Percentiles rank a stretch among this genome's conserved stretches.
phyloP scores from a whole-genome alignment of 2,329 filamentous ascomycete species.

The Monosporascus cannonballus region DNA sequence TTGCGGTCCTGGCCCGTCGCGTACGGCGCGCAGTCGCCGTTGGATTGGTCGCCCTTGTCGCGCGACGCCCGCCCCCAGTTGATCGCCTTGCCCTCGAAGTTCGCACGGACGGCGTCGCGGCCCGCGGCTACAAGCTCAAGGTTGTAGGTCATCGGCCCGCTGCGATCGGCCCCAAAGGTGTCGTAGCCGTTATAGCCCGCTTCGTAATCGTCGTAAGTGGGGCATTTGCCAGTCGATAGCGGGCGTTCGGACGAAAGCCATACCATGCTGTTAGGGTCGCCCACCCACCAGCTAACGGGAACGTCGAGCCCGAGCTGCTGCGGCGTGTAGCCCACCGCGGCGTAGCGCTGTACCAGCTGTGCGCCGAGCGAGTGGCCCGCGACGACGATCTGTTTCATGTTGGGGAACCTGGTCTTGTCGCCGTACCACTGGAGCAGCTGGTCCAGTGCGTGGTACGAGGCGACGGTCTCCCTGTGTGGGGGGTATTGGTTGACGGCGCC shows the following conservation, averaged over 20 bases:
- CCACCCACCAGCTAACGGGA: constrained; percentile 7
- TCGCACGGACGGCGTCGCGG: constrained; percentile 1
- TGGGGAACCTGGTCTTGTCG: constrained; percentile 3
- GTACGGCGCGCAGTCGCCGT: constrained; percentile 2
- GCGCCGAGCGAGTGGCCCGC: constrained; percentile 8
- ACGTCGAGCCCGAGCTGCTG: constrained; percentile 1
- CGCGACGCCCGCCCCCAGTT: constrained; percentile 1
- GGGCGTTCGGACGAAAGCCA: constrained; percentile 4
- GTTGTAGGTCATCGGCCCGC: constrained; percentile 5
- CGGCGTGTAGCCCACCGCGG: constrained; percentile 5
- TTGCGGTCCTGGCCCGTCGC: constrained; percentile 4
- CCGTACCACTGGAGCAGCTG: constrained; percentile 7
- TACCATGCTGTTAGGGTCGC: constrained; percentile 7
- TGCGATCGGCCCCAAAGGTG: constrained; percentile 1
- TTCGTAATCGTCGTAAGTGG: constrained; percentile 5
- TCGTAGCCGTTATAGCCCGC: constrained; percentile 6
- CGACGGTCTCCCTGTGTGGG: neutral
- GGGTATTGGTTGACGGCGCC: constrained; percentile 9
- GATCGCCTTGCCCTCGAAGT: constrained; percentile 5
- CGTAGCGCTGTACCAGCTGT: constrained; percentile 7
- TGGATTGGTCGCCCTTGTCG: constrained; percentile 6
- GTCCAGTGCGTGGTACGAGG: constrained; percentile 5
- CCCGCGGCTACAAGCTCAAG: constrained; percentile 1
- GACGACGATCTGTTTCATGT: constrained; percentile 7
- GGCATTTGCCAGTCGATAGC: constrained; percentile 1